Base-by-base conservation (phyloP, 306 rosid genomes). In the Comarum palustre region DNA sequence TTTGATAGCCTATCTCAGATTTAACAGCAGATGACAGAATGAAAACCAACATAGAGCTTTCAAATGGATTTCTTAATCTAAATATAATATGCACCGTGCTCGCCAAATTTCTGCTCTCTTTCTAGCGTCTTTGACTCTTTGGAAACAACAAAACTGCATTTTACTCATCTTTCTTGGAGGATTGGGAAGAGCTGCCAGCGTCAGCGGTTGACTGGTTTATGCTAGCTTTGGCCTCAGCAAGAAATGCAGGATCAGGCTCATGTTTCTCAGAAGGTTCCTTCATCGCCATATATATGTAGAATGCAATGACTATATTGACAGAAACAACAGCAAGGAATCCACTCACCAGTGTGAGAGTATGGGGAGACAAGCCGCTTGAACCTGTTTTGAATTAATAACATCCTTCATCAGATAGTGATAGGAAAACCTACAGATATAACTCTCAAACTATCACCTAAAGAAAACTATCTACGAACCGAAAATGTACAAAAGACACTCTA, bases 281-380 rank as follows among this genome's bases (percentile, higher is more conserved):
- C 94, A 90, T 90, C 5, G 98, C 98, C 94, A 89, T 67, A 17
- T 78, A 87, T 71, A 93, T 87, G 79, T 91, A 93, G 66, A 93
- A 82, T 63, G 86, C 92, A 43, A 93, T 93, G 45, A 93, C 96
- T 41, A 89, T 57, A 63, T 90, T 90, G 61, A 93, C 96, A 3
- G 97, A 91, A 76, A 93, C 83, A 36, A 93, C 97, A 6, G 97
- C 98, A 58, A 93, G 86, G 78, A 93, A 91, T 77, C 98, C 97
- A 15, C 97, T 93, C 75, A 89, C 77, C 68, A 91, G 75, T 9
- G 98, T 90, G 75, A 86, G 22, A 51, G 94, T 86, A 84, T 93
- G 78, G 4, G 98, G 96, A 22, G 92, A 81, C 85, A 90, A 73
- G 45, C 80, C 61, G 66, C 75, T 58, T 64, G 84, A 54, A 80